A percentile compares a stretch with the other conserved stretches of the same genome.
Evolutionary conservation across 768 basidiomycete genomes (phyloP).

Genomic region (Russula abietina): DNA sequence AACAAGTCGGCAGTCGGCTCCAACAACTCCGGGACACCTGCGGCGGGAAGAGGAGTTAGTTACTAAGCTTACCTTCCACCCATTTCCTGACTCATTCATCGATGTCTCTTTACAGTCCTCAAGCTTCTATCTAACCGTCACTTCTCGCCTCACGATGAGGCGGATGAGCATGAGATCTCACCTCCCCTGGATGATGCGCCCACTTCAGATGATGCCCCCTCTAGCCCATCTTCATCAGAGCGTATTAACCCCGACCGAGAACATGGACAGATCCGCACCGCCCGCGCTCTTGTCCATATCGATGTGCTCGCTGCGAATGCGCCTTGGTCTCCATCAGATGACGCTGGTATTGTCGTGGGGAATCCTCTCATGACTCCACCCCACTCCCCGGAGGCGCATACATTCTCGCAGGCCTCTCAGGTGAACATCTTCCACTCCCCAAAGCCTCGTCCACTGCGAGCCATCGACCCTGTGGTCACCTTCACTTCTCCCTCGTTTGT

Average conservation of each 20-base stretch:
- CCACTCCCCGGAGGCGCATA: slow-evolving; percentile 21
- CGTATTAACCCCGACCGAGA: slow-evolving; percentile 18
- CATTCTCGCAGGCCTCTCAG: slow-evolving; percentile 15
- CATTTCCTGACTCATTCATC: slow-evolving; percentile 12
- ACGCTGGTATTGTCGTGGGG: slow-evolving; percentile 21
- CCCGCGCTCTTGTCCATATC: slow-evolving; percentile 31
- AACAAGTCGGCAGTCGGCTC: slow-evolving; percentile 75
- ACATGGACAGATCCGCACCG: slow-evolving; percentile 29
- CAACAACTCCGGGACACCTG: slow-evolving; percentile 73
- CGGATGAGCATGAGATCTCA: slow-evolving; percentile 11
- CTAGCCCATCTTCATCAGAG: slow-evolving; percentile 18
- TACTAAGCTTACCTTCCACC: slow-evolving; percentile 20
- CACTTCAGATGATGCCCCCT: slow-evolving; percentile 18
- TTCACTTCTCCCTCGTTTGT: slow-evolving; percentile 47
- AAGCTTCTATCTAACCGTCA: slow-evolving; percentile 27
- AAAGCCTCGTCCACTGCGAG: slow-evolving; percentile 46
- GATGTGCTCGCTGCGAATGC: slow-evolving; percentile 22
- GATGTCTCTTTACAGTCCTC: slow-evolving; percentile 15
- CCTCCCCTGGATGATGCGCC: slow-evolving; percentile 20
- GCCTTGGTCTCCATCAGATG: slow-evolving; percentile 25
- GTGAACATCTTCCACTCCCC: slow-evolving; percentile 28
- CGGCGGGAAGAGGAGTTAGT: slow-evolving; percentile 65
- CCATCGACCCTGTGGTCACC: slow-evolving; percentile 64
- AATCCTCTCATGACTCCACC: slow-evolving; percentile 20
- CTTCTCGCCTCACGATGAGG: slow-evolving; percentile 17